Evolutionary conservation across 2,329 filamentous ascomycete genomes (phyloP), one percentile per base, ranked within the genome.

Genomic region (Zasmidium angulare): DNA sequence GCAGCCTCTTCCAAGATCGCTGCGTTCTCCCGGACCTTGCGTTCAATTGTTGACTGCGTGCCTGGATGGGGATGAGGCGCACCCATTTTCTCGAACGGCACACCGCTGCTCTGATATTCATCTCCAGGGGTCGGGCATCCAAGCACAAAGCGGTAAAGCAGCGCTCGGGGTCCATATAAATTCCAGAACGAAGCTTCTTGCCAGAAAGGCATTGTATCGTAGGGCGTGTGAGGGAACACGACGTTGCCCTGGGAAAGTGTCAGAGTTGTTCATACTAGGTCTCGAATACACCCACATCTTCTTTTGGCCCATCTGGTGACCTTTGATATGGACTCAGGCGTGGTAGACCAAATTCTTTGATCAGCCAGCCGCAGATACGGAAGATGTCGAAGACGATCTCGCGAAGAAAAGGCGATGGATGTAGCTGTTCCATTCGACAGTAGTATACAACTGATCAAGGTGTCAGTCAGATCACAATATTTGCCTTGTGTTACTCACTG

Each of bases 171-270:
- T 11, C 53, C 53, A 11, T 24, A 55, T 20, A 55, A 40, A 20
- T 55, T 55, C 52, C 52, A 55, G 52, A 55, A 55, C 2, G 36
- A 46, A 20, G 19, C 43, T n/a, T 46, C 53, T 26, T 55, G 53
- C 53, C 53, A 55, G n/a, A 21, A 55, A 4, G 53, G 53, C 53
- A 55, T 55, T 1, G 53, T 55, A 24, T 55, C 53, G 26, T 55
- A 55, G 2, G 53, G 53, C 3, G 53, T 55, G 26, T 55, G 53
- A 24, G 21, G 40, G 43, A 55, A 55, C 21, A 23, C 29, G 21
- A 55, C 46, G 7, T 46, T 49, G 17, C 53, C 53, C 23, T 55
- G 14, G 2, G 7, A 17, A 19, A 14, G 29, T 43, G n/a, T 43
- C 36, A 43, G 36, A 19, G 36, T 11, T 11, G 11, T 29, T 46